Evolutionary conservation across 2,329 filamentous ascomycete genomes (phyloP), one percentile per base, ranked within the genome.

Genomic region (Fusarium sp.): DNA sequence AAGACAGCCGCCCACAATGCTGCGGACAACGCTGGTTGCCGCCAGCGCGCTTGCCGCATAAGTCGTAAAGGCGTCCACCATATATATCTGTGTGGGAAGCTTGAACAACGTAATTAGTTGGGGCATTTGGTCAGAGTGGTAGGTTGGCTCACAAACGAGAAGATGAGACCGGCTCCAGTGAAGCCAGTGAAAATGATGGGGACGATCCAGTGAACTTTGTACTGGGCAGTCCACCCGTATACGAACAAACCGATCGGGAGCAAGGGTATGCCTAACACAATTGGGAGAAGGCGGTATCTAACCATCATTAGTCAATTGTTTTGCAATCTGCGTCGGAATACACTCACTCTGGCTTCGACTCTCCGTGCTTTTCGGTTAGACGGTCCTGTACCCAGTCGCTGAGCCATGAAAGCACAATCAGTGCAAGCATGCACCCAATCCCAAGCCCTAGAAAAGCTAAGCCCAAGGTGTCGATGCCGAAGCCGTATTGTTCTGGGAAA

Each of bases 161-260:
- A 69, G 24, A 70, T 70, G 1, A 65, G 33, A 1, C 68, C 68
- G 2, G 68, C 65, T 10, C 43, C 65, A 2, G 65, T 65, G 7
- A 70, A 58, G 4, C 67, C 68, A 2, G 67, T 71, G 8, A 70
- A 71, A 11, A 71, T 66, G 2, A 71, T 70, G 1, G 68, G 67
- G 2, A 71, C 61, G 18, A 71, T 70, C 61, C 54, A 70, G 37
- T 70, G 68, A 6, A 70, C 52, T 18, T 71, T 43, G 24, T 66
- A 60, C 31, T 70, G 37, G 1, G 39, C 54, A 2, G 67, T 70
- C 67, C 68, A 71, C 1, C 68, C 67, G 8, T 71, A 70, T 0
- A 66, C 56, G 1, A 71, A 71, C 2, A 71, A 16, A 0, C 68
- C 68, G 0, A 69, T 41, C 0, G 68, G 67, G 1, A 69, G 54